phyloP scores from a whole-genome alignment of 2,329 filamentous ascomycete genomes.

The Botrytis medusae region DNA sequence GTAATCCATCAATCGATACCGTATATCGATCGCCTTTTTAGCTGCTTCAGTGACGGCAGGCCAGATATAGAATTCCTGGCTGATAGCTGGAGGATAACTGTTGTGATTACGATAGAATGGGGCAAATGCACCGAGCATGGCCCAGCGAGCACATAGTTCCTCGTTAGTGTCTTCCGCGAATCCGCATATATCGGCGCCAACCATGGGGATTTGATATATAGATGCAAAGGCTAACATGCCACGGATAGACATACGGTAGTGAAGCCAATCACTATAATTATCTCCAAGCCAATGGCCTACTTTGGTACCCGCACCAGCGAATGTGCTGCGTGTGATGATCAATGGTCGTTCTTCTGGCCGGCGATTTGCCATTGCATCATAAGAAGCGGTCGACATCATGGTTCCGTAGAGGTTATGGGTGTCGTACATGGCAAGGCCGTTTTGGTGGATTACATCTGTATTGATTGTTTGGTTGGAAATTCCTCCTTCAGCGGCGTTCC shows the following conservation, averaged over 20 bases:
- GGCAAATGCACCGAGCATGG: slow-evolving; percentile 68
- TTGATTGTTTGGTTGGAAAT: slow-evolving; percentile 61
- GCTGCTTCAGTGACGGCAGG: slow-evolving; percentile 61
- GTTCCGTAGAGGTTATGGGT: slow-evolving; percentile 76
- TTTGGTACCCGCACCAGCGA: slow-evolving; percentile 67
- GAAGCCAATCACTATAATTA: slow-evolving; percentile 57
- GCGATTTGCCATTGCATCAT: slow-evolving; percentile 63
- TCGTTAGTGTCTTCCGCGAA: slow-evolving; percentile 67
- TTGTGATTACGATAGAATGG: slow-evolving; percentile 79
- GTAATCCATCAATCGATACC: slow-evolving; percentile 79
- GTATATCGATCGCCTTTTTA: slow-evolving; percentile 65
- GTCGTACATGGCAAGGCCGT: slow-evolving; percentile 69
- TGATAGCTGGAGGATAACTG: slow-evolving; percentile 46
- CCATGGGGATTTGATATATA: slow-evolving; percentile 68
- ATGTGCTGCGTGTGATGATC: slow-evolving; percentile 74
- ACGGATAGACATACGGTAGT: slow-evolving; percentile 59
- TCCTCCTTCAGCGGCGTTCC: slow-evolving; percentile 47
- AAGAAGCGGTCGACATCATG: slow-evolving; percentile 70
- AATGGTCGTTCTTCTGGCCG: slow-evolving; percentile 65
- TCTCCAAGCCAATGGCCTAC: slow-evolving; percentile 62
- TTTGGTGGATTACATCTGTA: slow-evolving; percentile 66
- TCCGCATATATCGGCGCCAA: slow-evolving; percentile 74
- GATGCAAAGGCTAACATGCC: slow-evolving; percentile 61
- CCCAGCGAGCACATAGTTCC: slow-evolving; percentile 73
- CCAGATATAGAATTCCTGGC: slow-evolving; percentile 76